Evolutionary conservation across 2,329 filamentous ascomycete species (phyloP).

Genomic region (Neonectria ditissima): DNA sequence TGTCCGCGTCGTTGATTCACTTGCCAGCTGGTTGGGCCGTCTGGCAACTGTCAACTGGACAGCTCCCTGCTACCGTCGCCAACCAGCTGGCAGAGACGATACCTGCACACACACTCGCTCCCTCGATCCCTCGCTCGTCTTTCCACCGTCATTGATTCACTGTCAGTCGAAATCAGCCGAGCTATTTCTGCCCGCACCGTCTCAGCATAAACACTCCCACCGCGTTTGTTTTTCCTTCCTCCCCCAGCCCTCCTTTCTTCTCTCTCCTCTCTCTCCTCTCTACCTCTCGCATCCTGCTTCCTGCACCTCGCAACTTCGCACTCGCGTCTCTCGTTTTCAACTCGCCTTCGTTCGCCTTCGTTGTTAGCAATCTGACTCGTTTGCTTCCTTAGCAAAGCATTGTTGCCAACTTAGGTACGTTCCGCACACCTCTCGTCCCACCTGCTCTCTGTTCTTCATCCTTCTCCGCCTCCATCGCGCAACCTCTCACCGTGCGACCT

Average conservation of each 20-base stretch:
- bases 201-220: constrained; percentile 8
- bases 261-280: neutral
- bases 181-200: neutral
- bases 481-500: constrained; percentile 5
- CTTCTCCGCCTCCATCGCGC: neutral
- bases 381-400: constrained; percentile 1
- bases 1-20: neutral
- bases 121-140: constrained; percentile 10
- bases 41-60: constrained; percentile 22
- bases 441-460: neutral
- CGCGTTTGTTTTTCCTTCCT: constrained; percentile 29
- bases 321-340: constrained; percentile 29
- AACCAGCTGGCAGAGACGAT: constrained; percentile 24
- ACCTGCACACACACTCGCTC: neutral
- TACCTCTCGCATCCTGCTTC: neutral
- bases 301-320: constrained; percentile 23
- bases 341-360: constrained; percentile 22
- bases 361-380: constrained; percentile 26
- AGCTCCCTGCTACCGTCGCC: constrained; percentile 20
- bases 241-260: neutral
- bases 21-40: neutral
- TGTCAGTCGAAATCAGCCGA: constrained; percentile 6
- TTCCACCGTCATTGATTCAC: constrained; percentile 35
- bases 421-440: neutral
- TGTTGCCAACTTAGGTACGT: constrained; percentile 18